These are phyloP conservation scores for Thecaphora frezii DNA, from an alignment of 1,284 basidiomycete species.

Conservation along the genomic window DNA sequence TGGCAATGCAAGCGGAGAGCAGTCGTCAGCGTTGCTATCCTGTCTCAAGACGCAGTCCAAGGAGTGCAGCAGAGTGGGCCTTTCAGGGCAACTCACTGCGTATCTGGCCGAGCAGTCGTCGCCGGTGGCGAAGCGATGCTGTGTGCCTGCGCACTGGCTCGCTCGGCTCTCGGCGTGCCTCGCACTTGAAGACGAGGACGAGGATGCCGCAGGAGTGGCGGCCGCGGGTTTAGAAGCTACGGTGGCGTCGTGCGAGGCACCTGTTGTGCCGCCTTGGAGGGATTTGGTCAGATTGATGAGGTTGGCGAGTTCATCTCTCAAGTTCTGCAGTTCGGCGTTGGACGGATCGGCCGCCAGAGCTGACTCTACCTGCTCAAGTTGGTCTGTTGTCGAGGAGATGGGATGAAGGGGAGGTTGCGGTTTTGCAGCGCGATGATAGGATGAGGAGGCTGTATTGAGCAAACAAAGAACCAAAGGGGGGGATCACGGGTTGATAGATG, in stretches of 20 bases:
- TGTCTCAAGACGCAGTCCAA: no score
- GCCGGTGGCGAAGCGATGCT: constrained; percentile 65
- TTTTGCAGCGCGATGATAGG: no score
- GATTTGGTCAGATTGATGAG: constrained; percentile 78
- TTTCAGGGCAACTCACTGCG: constrained; percentile 10
- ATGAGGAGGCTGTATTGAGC: no score
- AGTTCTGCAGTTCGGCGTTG: constrained; percentile 70
- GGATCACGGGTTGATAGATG: neutral
- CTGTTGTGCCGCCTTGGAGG: constrained; percentile 7
- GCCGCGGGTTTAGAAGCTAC: no score
- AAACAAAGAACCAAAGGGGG: constrained; percentile 12
- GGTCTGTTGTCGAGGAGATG: constrained; percentile 26
- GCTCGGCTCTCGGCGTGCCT: neutral
- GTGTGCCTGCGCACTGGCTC: neutral
- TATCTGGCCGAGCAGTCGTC: constrained; percentile 92
- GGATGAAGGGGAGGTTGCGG: no score
- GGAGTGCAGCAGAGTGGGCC: no score
- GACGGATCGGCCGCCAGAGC: constrained; percentile 80
- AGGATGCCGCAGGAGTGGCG: neutral
- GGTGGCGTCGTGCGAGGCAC: no score
- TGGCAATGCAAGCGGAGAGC: no score
- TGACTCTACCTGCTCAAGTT: constrained; percentile 82
- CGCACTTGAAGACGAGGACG: neutral
- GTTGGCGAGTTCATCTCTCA: constrained; percentile 82
- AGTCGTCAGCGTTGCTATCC: no score